These are phyloP conservation scores for Dothistroma septosporum DNA, from an alignment of 2,329 filamentous ascomycete genomes.

Conservation along the genomic window DNA sequence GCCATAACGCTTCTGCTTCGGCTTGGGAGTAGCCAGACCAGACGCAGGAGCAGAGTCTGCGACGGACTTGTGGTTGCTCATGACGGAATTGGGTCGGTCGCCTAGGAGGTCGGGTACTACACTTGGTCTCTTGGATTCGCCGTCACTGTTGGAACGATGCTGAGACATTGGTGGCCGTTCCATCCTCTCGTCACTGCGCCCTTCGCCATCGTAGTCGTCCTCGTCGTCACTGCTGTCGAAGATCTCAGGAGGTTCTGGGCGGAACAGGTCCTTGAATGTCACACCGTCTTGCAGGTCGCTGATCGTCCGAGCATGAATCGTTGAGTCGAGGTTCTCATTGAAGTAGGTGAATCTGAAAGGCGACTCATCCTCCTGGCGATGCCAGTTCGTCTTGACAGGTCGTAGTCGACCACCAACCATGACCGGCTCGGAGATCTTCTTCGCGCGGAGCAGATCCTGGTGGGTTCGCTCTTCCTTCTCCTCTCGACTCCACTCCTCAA, in stretches of 20 bases:
- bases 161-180: slow-evolving; percentile 31
- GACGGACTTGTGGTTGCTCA: slow-evolving; percentile 10
- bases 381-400: slow-evolving; percentile 71
- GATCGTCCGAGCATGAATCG: slow-evolving; percentile 92
- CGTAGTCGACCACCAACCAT: slow-evolving; percentile 85
- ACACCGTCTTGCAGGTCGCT: slow-evolving; percentile 85
- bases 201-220: slow-evolving; percentile 55
- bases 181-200: slow-evolving; percentile 29
- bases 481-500: slow-evolving; percentile 85
- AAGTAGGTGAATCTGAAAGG: slow-evolving; percentile 98
- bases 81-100: slow-evolving; percentile 6
- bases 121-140: neutral
- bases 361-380: slow-evolving; percentile 78
- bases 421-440: slow-evolving; percentile 90
- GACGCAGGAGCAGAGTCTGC: slow-evolving; percentile 18
- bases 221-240: slow-evolving; percentile 64
- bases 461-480: slow-evolving; percentile 79
- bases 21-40: slow-evolving; percentile 29
- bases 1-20: slow-evolving; percentile 50
- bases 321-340: slow-evolving; percentile 93
- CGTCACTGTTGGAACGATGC: slow-evolving; percentile 6
- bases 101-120: neutral
- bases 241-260: slow-evolving; percentile 75
- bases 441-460: slow-evolving; percentile 71
- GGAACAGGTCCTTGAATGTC: slow-evolving; percentile 81